phyloP scores from a whole-genome alignment of 2,329 filamentous ascomycete genomes.

The Fusarium newnesense region DNA sequence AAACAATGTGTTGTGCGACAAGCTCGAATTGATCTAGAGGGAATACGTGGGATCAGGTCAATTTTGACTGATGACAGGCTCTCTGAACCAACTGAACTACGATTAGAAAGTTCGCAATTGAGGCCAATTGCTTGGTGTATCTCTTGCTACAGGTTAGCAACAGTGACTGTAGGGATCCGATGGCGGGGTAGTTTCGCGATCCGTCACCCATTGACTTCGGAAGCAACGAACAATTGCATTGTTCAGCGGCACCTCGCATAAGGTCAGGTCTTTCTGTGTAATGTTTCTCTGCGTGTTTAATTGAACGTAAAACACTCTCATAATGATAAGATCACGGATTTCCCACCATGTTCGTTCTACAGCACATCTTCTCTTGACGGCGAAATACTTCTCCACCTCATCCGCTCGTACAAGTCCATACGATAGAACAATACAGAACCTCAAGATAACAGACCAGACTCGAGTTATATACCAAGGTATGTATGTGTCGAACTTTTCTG shows the following conservation, averaged over 20 bases:
- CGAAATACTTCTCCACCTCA: not conserved
- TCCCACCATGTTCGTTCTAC: not conserved
- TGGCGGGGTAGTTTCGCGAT: not conserved
- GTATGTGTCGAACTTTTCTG: not conserved
- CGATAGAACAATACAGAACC: slow-evolving; percentile 46
- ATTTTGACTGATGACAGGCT: not conserved
- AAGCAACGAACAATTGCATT: not conserved
- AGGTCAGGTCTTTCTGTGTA: no score
- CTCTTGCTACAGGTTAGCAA: not conserved
- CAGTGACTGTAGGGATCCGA: not conserved
- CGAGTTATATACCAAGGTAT: slow-evolving; percentile 52
- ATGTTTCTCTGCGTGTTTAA: not conserved
- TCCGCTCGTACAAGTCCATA: slow-evolving; percentile 16
- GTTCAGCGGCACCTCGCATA: not conserved
- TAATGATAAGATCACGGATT: not conserved
- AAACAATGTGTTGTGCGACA: not conserved
- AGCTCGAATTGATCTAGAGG: not conserved
- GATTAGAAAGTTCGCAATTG: not conserved
- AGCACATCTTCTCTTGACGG: not conserved
- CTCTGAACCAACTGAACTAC: not conserved
- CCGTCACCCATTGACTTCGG: not conserved
- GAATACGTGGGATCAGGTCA: fast-evolving
- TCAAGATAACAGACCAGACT: slow-evolving; percentile 43
- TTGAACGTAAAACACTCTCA: not conserved
- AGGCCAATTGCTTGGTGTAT: no score